These are phyloP conservation scores for Xanthoparmelia taractica DNA, from an alignment of 495 filamentous ascomycete species.

Conservation along the genomic window DNA sequence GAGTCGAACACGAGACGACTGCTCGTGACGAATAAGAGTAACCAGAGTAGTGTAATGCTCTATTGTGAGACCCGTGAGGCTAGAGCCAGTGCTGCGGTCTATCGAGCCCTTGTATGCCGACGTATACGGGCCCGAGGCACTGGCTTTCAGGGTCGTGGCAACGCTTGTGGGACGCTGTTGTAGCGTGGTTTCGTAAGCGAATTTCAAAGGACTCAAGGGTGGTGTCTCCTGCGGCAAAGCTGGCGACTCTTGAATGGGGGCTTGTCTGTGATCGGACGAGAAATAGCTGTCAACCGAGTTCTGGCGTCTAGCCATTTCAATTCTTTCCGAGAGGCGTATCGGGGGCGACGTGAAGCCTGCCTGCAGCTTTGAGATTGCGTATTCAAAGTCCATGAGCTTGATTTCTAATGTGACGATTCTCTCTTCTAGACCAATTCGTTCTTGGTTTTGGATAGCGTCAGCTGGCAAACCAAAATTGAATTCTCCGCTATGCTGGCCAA, in stretches of 20 bases:
- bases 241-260: slow-evolving; percentile 15
- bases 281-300: slow-evolving; percentile 12
- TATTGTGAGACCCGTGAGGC: slow-evolving; percentile 39
- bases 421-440: slow-evolving; percentile 43
- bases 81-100: slow-evolving; percentile 19
- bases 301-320: slow-evolving; percentile 8
- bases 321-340: slow-evolving; percentile 12
- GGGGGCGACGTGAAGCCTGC: slow-evolving; percentile 20
- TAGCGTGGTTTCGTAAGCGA: slow-evolving; percentile 11
- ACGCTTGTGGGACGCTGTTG: slow-evolving; percentile 23
- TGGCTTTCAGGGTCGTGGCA: slow-evolving; percentile 24
- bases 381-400: slow-evolving; percentile 49
- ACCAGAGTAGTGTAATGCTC: slow-evolving; percentile 51
- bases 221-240: slow-evolving; percentile 16
- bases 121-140: neutral
- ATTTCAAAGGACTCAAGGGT: slow-evolving; percentile 12
- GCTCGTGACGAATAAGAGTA: slow-evolving; percentile 48
- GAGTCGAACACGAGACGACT: slow-evolving; percentile 45
- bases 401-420: slow-evolving; percentile 47
- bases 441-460: slow-evolving; percentile 40
- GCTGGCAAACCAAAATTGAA: slow-evolving; percentile 40
- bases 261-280: slow-evolving; percentile 12
- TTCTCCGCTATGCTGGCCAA: slow-evolving; percentile 29
- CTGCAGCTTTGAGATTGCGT: slow-evolving; percentile 48
- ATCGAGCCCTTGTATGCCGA: slow-evolving; percentile 11